These are phyloP conservation scores for Pichia deserticola DNA, from an alignment of 805 yeast species.

Conservation along the genomic window DNA sequence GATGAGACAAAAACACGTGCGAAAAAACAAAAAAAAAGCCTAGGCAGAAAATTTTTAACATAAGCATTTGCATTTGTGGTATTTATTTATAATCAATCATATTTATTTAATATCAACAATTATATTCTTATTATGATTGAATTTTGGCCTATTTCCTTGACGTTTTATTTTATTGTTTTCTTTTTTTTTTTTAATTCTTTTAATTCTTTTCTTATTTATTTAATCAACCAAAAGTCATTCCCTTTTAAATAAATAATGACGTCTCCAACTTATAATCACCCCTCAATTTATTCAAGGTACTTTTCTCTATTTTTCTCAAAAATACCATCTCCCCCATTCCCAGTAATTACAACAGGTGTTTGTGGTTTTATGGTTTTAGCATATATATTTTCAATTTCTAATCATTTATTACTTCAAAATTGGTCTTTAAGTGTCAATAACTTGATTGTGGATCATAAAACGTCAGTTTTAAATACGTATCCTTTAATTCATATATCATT, in stretches of 20 bases:
- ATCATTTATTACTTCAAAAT: slow-evolving; percentile 25
- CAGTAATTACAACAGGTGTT: slow-evolving; percentile 10
- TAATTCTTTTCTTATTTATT: no score
- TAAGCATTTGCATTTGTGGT: no score
- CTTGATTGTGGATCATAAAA: slow-evolving; percentile 34
- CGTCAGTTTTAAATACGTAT: slow-evolving; percentile 58
- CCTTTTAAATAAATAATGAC: background rate
- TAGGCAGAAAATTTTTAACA: no score
- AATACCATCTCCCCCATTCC: slow-evolving; percentile 3
- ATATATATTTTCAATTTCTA: slow-evolving; percentile 29
- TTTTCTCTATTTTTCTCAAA: background rate
- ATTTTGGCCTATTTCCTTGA: no score
- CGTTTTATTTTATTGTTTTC: no score
- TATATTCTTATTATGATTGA: no score
- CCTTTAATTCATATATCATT: slow-evolving; percentile 60
- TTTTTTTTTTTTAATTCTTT: no score
- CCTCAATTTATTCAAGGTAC: background rate
- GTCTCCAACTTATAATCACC: background rate
- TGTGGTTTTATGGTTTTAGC: slow-evolving; percentile 42
- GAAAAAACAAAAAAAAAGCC: no score
- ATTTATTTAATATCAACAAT: no score
- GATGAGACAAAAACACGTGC: no score
- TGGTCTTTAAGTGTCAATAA: slow-evolving; percentile 53
- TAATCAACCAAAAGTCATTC: no score
- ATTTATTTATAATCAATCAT: no score